A percentile compares a stretch with the other conserved stretches of the same genome.
These are phyloP conservation scores for Brassica juncea DNA, from an alignment of 345 rosid genomes.

Conservation along the genomic window DNA sequence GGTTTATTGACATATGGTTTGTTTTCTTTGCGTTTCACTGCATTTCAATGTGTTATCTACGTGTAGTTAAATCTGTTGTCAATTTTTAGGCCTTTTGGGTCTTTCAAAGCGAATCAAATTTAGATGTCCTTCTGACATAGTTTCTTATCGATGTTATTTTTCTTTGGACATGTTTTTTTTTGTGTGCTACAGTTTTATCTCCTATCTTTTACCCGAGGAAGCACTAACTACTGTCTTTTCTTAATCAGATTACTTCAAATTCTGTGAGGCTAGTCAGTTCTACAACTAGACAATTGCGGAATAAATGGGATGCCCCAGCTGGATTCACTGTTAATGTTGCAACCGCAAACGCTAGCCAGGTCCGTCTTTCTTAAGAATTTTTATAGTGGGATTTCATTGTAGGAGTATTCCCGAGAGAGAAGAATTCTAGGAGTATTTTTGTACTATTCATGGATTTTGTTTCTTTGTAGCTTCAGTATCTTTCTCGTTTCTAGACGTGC, in stretches of 20 bases:
- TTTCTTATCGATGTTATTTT: background rate
- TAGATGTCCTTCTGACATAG: background rate
- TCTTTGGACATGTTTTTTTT: background rate
- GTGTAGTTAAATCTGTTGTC: background rate
- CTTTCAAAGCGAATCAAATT: background rate
- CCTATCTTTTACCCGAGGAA: background rate
- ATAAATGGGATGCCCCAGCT: slow-evolving; percentile 79
- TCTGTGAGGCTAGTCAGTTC: slow-evolving; percentile 85
- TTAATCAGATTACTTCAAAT: slow-evolving; percentile 77
- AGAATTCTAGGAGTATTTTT: background rate
- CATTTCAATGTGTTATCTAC: background rate
- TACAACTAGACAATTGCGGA: slow-evolving; percentile 61
- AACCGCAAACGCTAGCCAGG: slow-evolving; percentile 94
- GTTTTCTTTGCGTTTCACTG: slow-evolving; percentile 10
- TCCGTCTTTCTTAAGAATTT: slow-evolving; percentile 25
- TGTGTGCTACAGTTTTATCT: slow-evolving; percentile 1
- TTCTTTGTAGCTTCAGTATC: background rate
- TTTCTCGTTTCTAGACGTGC: slow-evolving; percentile 10
- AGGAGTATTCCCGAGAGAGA: background rate
- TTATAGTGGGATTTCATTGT: background rate
- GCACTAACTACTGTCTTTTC: slow-evolving; percentile 19
- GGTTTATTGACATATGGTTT: background rate
- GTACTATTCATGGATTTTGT: background rate
- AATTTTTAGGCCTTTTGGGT: background rate
- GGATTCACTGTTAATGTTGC: slow-evolving; percentile 89